phyloP scores from a whole-genome alignment of 768 basidiomycete genomes.

The Suillus alpinus region DNA sequence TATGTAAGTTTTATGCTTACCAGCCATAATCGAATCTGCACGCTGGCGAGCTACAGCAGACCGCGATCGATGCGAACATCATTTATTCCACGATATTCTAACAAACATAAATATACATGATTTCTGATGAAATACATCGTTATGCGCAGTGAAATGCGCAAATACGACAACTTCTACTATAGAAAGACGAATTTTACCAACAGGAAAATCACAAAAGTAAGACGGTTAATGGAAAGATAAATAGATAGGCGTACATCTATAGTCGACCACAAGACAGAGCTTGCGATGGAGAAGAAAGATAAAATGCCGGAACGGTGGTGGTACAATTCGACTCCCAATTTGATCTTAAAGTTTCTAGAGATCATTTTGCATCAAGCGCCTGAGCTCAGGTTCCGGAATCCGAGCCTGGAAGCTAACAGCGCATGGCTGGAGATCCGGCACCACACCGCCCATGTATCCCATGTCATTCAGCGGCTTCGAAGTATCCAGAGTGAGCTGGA shows the following conservation, averaged over 20 bases:
- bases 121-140: background rate
- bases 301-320: background rate
- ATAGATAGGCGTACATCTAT: background rate
- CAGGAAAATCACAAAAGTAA: background rate
- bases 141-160: background rate
- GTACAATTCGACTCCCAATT: background rate
- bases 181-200: background rate
- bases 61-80: background rate
- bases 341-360: background rate
- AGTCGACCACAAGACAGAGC: background rate
- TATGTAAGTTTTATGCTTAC: background rate
- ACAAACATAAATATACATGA: background rate
- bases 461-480: constrained; percentile 51
- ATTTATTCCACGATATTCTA: background rate
- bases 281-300: too few relatives aligned
- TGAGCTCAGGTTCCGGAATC: constrained; percentile 12
- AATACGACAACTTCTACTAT: background rate
- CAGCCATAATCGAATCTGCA: background rate
- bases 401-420: constrained; percentile 50
- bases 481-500: constrained; percentile 46
- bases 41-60: background rate
- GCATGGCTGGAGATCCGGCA: constrained; percentile 40
- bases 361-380: constrained; percentile 2
- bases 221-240: background rate
- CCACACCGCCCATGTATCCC: constrained; percentile 40